Evolutionary conservation across 768 basidiomycete genomes (phyloP), one percentile per base, ranked within the genome.

Genomic region (Mycena belliarum): DNA sequence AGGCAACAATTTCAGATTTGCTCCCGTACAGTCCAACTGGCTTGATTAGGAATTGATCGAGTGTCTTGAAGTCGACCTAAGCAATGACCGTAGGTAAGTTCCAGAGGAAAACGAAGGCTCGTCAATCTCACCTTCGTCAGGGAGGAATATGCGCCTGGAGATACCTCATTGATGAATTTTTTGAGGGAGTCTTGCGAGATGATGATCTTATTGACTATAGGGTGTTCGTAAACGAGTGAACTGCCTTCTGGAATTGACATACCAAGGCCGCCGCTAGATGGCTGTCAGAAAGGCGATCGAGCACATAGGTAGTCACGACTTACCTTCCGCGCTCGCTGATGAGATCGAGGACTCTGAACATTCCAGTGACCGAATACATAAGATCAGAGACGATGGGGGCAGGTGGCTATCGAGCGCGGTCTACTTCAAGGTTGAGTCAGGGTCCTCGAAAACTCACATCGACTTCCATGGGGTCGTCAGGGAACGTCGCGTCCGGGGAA

Each of bases 11-110:
- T 57, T 81, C 75, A 8, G 72, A 64, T 63, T 76, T 82, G 61
- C 78, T 80, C 0, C 85, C 86, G 60, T 87, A 87, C 2, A 86
- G 59, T 4, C 85, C 86, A 6, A 81, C 63, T 2, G 83, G 83
- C 52, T 79, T 76, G 59, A 87, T 67, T 1, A 63, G 53, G 18
- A 74, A 65, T 3, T 71, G 48, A 61, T 87, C 85, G 6, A 87
- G 70, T 1, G 68, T 65, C 48, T 75, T 74, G 67, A 87, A 86
- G 57, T 86, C 75, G 55, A 87, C 80, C 59, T 60, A n/a, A 46
- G 6, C n/a, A n/a, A n/a, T n/a, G n/a, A 40, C 33, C 12, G 33
- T 8, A 40, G 42, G 32, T 25, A 50, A 32, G 25, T 8, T 35
- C 35, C 5, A 16, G 28, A 26, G 26, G 8, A 49, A 6, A 49